phyloP scores from a whole-genome alignment of 2,329 filamentous ascomycete species.

The Trichoderma koningii region DNA sequence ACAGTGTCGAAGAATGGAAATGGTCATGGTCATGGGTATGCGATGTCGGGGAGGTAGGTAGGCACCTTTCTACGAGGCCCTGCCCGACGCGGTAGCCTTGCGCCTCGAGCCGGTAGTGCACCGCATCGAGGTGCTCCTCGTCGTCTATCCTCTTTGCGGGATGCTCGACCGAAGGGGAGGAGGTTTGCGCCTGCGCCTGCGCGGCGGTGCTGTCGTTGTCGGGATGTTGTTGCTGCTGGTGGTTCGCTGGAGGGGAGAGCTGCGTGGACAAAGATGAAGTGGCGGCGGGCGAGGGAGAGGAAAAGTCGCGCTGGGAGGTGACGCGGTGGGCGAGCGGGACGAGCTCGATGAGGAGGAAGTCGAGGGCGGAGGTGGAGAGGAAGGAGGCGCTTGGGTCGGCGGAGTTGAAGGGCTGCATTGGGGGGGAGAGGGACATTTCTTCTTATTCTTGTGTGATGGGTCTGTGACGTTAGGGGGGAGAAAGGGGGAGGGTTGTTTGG shows the following conservation, averaged over 20 bases:
- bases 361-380: slow-evolving; percentile 81
- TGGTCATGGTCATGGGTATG: not conserved
- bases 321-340: slow-evolving; percentile 92
- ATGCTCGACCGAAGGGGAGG: not conserved
- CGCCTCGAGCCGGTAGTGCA: slow-evolving; percentile 80
- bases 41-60: not conserved
- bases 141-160: slow-evolving; percentile 54
- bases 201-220: slow-evolving; percentile 27
- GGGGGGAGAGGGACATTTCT: slow-evolving; percentile 71
- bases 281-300: slow-evolving; percentile 27
- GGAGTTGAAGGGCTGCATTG: slow-evolving; percentile 68
- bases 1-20: not conserved
- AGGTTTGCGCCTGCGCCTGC: not conserved
- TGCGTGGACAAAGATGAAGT: not conserved
- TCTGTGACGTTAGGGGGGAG: not conserved
- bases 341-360: slow-evolving; percentile 94
- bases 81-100: slow-evolving; percentile 90
- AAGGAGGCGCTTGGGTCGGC: slow-evolving; percentile 75
- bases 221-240: slow-evolving; percentile 15
- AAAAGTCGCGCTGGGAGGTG: slow-evolving; percentile 67
- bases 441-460: not conserved
- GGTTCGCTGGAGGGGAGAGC: not conserved
- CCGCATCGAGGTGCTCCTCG: slow-evolving; percentile 80
- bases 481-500: not conserved
- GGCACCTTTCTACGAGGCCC: slow-evolving; percentile 85